Conservation (phyloP, 306 rosid species). For the Elaeagnus macrophylla region DNA sequence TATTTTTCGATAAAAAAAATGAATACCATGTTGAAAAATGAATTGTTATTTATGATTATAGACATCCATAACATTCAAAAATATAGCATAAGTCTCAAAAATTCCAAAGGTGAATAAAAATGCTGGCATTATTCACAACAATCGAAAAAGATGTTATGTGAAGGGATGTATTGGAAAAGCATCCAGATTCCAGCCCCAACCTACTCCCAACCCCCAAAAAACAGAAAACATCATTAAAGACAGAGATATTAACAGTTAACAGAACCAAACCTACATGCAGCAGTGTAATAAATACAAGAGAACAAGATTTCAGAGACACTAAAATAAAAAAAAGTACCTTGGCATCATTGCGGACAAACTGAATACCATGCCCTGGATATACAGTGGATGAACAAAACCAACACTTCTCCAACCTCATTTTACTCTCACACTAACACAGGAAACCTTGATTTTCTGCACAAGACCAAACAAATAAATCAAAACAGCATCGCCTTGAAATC, state of each 20-base stretch:
- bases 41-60: too few species aligned
- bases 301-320: background rate
- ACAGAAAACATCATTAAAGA: background rate
- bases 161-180: too few species aligned
- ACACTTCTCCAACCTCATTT: conserved; percentile 88
- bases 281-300: background rate
- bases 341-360: conserved; percentile 85
- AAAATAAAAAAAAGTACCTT: conserved; percentile 32
- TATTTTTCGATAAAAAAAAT: background rate
- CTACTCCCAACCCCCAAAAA: background rate
- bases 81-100: too few species aligned
- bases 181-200: too few species aligned
- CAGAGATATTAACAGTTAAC: background rate
- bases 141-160: too few species aligned
- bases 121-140: too few species aligned
- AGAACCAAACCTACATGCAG: background rate
- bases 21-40: background rate
- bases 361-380: conserved; percentile 91
- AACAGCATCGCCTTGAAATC: too few species aligned
- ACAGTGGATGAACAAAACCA: conserved; percentile 89
- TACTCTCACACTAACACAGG: background rate
- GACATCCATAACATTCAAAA: too few species aligned
- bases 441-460: conserved; percentile 7
- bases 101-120: too few species aligned
- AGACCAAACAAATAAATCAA: background rate